Evolutionary conservation across 768 basidiomycete genomes (phyloP).

Genomic region (Fomitopsis pulvina): DNA sequence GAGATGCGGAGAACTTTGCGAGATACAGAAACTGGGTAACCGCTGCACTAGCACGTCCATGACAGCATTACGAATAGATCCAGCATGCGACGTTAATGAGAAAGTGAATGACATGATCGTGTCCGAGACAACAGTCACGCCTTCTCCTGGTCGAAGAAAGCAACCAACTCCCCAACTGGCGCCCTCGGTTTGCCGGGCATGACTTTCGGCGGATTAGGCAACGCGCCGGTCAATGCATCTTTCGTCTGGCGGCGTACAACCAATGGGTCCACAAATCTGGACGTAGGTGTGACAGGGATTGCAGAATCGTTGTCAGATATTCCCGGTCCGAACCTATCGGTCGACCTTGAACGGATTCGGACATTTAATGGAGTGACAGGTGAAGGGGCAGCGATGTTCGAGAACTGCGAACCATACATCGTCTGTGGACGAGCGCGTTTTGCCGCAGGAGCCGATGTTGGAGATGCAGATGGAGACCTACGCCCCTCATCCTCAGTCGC

Average conservation of each 20-base stretch:
- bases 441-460: conserved; percentile 20
- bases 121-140: not conserved
- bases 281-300: conserved; percentile 23
- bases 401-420: conserved; percentile 34
- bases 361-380: conserved; percentile 23
- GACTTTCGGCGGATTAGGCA: conserved; percentile 39
- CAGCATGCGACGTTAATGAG: not conserved
- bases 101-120: not conserved
- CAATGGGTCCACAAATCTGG: conserved; percentile 75
- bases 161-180: conserved; percentile 70
- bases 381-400: conserved; percentile 19
- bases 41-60: too few species aligned
- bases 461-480: conserved; percentile 20
- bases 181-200: conserved; percentile 49
- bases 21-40: too few species aligned
- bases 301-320: conserved; percentile 12
- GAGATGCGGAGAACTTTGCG: too few species aligned
- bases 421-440: conserved; percentile 48
- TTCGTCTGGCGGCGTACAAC: conserved; percentile 59
- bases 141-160: conserved; percentile 62
- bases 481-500: conserved; percentile 18
- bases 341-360: conserved; percentile 33
- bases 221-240: conserved; percentile 29
- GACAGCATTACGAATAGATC: too few species aligned
- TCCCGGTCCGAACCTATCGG: conserved; percentile 19